These are phyloP conservation scores for Pleurotus eryngii DNA, from an alignment of 768 basidiomycete species.

Conservation along the genomic window DNA sequence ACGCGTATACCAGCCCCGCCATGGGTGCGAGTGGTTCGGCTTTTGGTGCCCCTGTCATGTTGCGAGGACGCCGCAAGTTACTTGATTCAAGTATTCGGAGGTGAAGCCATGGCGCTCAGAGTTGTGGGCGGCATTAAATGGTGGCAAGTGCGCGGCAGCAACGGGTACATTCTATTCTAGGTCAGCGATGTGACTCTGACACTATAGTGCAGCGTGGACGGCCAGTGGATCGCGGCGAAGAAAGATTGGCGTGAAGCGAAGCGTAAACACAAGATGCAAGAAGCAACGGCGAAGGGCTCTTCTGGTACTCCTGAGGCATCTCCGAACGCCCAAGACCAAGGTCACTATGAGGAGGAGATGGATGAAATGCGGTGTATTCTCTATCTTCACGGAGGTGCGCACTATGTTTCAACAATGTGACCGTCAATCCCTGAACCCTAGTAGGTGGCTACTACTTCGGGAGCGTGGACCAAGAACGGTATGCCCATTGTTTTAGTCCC, in stretches of 20 bases:
- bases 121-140: constrained; percentile 90
- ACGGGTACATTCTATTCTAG: constrained; percentile 49
- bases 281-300: constrained; percentile 26
- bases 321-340: constrained; percentile 22
- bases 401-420: background rate
- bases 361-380: constrained; percentile 84
- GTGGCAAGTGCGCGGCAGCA: constrained; percentile 92
- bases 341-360: constrained; percentile 64
- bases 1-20: constrained; percentile 82
- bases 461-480: constrained; percentile 76
- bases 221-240: constrained; percentile 83
- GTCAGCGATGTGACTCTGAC: constrained; percentile 6
- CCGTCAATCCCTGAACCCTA: constrained; percentile 6
- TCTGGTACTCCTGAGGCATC: constrained; percentile 11
- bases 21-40: constrained; percentile 70
- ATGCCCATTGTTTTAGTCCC: background rate
- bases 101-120: constrained; percentile 66
- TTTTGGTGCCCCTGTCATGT: constrained; percentile 68
- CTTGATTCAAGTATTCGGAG: constrained; percentile 79
- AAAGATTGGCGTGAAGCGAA: constrained; percentile 79
- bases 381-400: constrained; percentile 72
- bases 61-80: constrained; percentile 73
- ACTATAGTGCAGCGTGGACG: constrained; percentile 57
- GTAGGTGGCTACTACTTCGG: constrained; percentile 84
- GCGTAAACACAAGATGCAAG: constrained; percentile 47